These are phyloP conservation scores for Vitis riparia DNA, from an alignment of 164 flowering plant species.

Conservation along the genomic window DNA sequence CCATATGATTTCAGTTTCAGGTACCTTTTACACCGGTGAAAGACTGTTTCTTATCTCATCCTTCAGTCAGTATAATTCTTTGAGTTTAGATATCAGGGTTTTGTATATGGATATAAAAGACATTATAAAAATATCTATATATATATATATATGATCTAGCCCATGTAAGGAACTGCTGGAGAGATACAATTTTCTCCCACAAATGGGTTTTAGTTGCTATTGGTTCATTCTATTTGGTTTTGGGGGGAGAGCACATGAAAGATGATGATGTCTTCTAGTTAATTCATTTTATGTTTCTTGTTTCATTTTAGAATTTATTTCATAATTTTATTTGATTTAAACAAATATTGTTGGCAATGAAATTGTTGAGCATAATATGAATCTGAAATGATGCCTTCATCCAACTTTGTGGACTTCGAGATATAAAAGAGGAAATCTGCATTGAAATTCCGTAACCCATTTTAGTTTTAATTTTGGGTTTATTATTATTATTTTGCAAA, in stretches of 20 bases:
- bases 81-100: constrained; percentile 4
- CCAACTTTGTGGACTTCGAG: too few relatives aligned
- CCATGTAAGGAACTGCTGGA: background rate
- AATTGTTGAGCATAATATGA: too few relatives aligned
- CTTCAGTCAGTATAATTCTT: background rate
- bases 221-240: background rate
- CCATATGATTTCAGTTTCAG: constrained; percentile 64
- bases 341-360: too few relatives aligned
- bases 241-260: background rate
- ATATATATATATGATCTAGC: background rate
- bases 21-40: constrained; percentile 37
- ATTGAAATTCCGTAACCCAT: too few relatives aligned
- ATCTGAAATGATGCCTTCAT: too few relatives aligned
- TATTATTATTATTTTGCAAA: too few relatives aligned
- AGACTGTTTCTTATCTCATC: background rate
- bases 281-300: background rate
- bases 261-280: background rate
- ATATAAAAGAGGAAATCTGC: too few relatives aligned
- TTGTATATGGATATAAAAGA: background rate
- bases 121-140: too few relatives aligned
- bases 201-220: background rate
- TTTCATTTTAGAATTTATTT: too few relatives aligned
- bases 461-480: too few relatives aligned
- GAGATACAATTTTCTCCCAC: background rate
- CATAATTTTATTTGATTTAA: too few relatives aligned